Base-by-base conservation (phyloP, 2,329 filamentous ascomycete species). In the Venturia pyrina region DNA sequence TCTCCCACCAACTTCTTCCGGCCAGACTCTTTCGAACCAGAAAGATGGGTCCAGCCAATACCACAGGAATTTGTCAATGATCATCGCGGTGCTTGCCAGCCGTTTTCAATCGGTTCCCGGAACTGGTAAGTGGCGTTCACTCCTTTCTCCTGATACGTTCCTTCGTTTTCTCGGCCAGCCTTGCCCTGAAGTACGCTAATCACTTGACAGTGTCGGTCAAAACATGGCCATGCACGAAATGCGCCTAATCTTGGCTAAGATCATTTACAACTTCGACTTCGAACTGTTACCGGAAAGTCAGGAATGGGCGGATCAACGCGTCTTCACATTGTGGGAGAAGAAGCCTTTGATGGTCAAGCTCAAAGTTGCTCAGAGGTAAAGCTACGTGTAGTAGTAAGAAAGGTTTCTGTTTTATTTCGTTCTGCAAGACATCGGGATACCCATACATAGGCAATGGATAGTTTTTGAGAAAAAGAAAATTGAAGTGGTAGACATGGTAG, bases 221-320 rank as follows among this genome's bases (percentile, higher is more conserved):
- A 66, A 65, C 44, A 70, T 79, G 24, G 77, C 76, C 0, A 74
- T 74, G 53, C 71, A 72, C 10, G 76, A 79, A 67, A 73, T 77
- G 68, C 69, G 73, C 2, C 57, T 79, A 3, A 74, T 77, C 5
- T 66, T 80, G 28, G 73, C 77, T 2, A 76, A 76, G 66, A 46
- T 79, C 40, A 43, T 79, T 5, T 80, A 71, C 70, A 70, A 71
- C 1, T 80, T 79, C 64, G 75, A 80, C 68, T 65, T 76, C 43
- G 70, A 75, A 66, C 69, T 76, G 24, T 67, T 71, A 17, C 65
- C 70, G 19, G 64, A 67, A 41, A 70, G 40, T 46, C 46, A 63
- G 17, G 48, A 66, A 19, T 69, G 66, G 67, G 43, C 63, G 5
- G 66, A 67, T 24, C 74, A 76, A 67, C 70, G 71, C 28, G 68